These are phyloP conservation scores for Rhinocladiella mackenziei DNA, from an alignment of 2,329 filamentous ascomycete species.

Conservation along the genomic window DNA sequence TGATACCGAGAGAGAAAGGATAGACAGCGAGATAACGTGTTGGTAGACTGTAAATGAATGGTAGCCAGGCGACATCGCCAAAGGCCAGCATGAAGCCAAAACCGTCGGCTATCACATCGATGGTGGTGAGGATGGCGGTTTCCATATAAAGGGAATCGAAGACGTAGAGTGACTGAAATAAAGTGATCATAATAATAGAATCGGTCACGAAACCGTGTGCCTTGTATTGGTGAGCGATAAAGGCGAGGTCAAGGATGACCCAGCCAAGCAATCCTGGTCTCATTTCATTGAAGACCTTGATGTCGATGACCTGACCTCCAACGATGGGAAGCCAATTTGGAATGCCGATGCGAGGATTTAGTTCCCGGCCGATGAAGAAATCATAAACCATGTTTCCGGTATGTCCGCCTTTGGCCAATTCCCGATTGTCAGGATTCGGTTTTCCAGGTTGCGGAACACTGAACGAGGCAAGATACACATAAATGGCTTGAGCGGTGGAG, in stretches of 20 bases:
- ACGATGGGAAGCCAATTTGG: slow-evolving; percentile 62
- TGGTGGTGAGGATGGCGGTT: slow-evolving; percentile 81
- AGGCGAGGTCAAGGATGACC: slow-evolving; percentile 79
- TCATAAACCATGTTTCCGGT: slow-evolving; percentile 86
- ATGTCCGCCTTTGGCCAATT: slow-evolving; percentile 76
- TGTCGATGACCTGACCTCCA: slow-evolving; percentile 69
- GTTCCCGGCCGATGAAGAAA: slow-evolving; percentile 93
- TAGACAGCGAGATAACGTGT: slow-evolving; percentile 79
- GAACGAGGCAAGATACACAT: slow-evolving; percentile 79
- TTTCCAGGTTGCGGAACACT: slow-evolving; percentile 59
- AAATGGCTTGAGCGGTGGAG: slow-evolving; percentile 67
- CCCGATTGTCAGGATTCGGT: slow-evolving; percentile 67
- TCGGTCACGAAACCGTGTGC: slow-evolving; percentile 79
- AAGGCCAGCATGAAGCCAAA: slow-evolving; percentile 95
- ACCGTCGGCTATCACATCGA: slow-evolving; percentile 88
- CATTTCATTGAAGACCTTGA: slow-evolving; percentile 86
- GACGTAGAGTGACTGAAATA: slow-evolving; percentile 76
- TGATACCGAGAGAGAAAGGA: slow-evolving; percentile 70
- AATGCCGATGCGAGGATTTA: slow-evolving; percentile 73
- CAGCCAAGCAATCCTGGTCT: slow-evolving; percentile 89
- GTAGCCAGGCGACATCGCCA: slow-evolving; percentile 88
- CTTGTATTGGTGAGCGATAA: slow-evolving; percentile 82
- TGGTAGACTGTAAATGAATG: slow-evolving; percentile 82
- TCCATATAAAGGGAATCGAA: slow-evolving; percentile 86
- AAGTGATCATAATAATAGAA: slow-evolving; percentile 74